Base-by-base conservation (phyloP, 805 yeast genomes). In the Cyberlindnera galapagoensis region DNA sequence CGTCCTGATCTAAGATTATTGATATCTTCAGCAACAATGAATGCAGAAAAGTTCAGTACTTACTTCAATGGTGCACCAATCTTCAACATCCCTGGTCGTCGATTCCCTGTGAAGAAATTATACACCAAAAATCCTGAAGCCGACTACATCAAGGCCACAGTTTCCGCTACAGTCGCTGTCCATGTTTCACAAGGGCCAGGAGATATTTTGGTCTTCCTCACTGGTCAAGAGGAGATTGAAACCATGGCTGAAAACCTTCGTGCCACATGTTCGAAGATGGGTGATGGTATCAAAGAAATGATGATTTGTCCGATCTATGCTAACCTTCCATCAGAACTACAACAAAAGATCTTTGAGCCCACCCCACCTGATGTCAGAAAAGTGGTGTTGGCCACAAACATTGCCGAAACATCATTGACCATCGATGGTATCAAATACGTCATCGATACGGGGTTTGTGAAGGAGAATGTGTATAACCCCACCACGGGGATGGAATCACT, bases 141-240 rank as follows among this genome's bases (percentile, higher is more conserved):
- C 0, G 88, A 92, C 52, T 90, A 87, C 51, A 59, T 90, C 4
- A 88, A 84, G 51, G 95, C 96, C 0, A 92, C 95, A 0, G 70
- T 87, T 16, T 80, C 85, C 6, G 83, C 96, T 0, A 80, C 88
- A 4, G 79, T 86, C 52, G 94, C 86, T 49, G 86, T 90, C 14
- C 97, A 92, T 51, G 64, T 63, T 19, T 68, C 83, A 0, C 81
- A 79, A 36, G 63, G 65, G 1, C 71, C 76, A 0, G 95, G 96
- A 4, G 98, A 92, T 53, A 83, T 90, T 11, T 60, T 92, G 18
- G 94, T 90, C 2, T 90, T 90, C 54, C 58, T 90, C 30, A 92
- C 97, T 0, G 98, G 98, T 23, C 97, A 92, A 54, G 97, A 90
- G 35, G 98, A 90, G 49, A 92, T 92, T 37, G 97, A 92, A 47